Conservation (phyloP, 768 basidiomycete species). For the Leccinum broughii region DNA sequence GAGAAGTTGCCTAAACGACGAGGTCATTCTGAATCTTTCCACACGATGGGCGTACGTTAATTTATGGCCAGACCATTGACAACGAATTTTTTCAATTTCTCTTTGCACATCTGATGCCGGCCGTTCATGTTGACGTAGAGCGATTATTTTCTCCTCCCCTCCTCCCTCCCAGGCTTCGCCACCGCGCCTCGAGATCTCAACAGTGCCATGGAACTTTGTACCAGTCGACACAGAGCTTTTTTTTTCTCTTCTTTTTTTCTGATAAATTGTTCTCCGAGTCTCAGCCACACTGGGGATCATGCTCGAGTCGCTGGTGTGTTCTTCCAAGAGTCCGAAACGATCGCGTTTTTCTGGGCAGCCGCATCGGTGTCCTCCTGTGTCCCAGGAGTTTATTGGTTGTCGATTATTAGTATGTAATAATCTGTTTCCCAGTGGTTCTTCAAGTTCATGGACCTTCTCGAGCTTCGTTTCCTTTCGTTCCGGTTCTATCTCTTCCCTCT, state of each 20-base stretch:
- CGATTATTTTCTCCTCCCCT: not conserved
- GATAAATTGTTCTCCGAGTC: not conserved
- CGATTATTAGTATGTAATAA: not conserved
- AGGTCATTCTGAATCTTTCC: conserved; percentile 10
- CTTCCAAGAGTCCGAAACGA: not conserved
- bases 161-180: not conserved
- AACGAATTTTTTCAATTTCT: not conserved
- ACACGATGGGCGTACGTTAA: conserved; percentile 8
- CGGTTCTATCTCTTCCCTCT: not conserved
- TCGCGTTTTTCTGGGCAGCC: not conserved
- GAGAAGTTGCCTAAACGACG: not conserved
- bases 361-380: not conserved
- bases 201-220: not conserved
- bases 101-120: conserved; percentile 19
- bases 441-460: not conserved
- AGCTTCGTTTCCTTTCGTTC: not conserved
- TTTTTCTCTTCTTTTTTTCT: not conserved
- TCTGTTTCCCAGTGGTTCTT: not conserved
- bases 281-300: not conserved
- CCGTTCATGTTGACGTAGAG: conserved; percentile 20
- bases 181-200: conserved; percentile 4
- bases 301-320: not conserved
- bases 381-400: not conserved
- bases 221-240: not conserved
- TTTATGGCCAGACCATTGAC: not conserved